phyloP scores from a whole-genome alignment of 805 yeast species.

The Myxozyma geophila region DNA sequence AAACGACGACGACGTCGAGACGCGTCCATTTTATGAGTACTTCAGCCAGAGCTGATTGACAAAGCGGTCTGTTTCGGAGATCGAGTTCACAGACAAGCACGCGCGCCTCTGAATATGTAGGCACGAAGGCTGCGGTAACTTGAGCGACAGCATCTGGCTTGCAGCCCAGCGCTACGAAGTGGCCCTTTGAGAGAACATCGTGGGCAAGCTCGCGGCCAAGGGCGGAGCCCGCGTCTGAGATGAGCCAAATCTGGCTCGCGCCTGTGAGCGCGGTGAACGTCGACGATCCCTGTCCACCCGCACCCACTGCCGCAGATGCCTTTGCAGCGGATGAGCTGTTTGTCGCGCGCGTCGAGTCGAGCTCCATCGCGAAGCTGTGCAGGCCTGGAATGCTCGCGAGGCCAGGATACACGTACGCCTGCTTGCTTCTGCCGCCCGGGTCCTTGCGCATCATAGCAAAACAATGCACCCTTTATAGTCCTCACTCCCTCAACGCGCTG shows the following conservation, averaged over 20 bases:
- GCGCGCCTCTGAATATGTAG: conserved; percentile 17
- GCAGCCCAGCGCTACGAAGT: conserved; percentile 34
- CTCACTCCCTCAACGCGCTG: neutral
- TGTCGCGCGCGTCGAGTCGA: conserved; percentile 4
- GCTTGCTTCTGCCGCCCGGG: conserved; percentile 1
- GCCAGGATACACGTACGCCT: conserved; percentile 1
- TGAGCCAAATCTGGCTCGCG: conserved; percentile 36
- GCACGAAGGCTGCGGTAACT: conserved; percentile 15
- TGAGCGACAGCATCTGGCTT: neutral
- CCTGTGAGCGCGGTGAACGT: neutral
- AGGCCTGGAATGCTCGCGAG: conserved; percentile 17
- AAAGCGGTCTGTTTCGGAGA: conserved; percentile 37
- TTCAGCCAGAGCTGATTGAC: conserved; percentile 36
- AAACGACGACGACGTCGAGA: conserved; percentile 33
- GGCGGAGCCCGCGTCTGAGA: conserved; percentile 32
- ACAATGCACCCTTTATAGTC: too few relatives aligned
- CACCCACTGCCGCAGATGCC: conserved; percentile 1
- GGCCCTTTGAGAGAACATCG: conserved; percentile 27
- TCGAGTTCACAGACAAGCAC: conserved; percentile 35
- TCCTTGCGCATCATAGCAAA: neutral
- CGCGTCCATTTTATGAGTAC: conserved; percentile 29
- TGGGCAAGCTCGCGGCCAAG: conserved; percentile 35
- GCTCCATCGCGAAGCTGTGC: conserved; percentile 20
- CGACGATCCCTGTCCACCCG: too few relatives aligned
- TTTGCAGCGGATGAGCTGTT: neutral